These are phyloP conservation scores for Trifolium repens DNA, from an alignment of 306 rosid genomes.

Conservation along the genomic window DNA sequence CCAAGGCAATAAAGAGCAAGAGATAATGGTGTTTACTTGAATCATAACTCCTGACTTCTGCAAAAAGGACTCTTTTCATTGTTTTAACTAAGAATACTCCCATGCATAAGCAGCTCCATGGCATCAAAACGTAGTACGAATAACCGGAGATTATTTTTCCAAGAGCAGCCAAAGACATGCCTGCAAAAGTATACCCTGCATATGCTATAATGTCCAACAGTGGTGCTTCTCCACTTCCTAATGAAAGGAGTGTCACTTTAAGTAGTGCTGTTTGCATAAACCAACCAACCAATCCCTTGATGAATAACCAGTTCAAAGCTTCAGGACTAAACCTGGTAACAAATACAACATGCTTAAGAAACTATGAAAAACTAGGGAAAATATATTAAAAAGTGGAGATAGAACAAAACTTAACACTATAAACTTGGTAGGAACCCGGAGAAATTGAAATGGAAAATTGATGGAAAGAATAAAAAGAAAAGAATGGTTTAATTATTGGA, in stretches of 20 bases:
- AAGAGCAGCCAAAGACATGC: constrained; percentile 73
- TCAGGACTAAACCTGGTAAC: constrained; percentile 87
- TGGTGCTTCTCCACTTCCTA: constrained; percentile 86
- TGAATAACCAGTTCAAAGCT: constrained; percentile 86
- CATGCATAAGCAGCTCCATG: constrained; percentile 90
- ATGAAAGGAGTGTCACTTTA: constrained; percentile 61
- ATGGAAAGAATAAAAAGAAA: not conserved
- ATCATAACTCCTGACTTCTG: constrained; percentile 87
- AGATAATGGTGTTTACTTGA: constrained; percentile 88
- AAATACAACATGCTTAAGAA: constrained; percentile 31
- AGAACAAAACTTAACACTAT: not conserved
- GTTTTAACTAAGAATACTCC: constrained; percentile 95
- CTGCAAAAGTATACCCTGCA: constrained; percentile 81
- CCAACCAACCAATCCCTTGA: constrained; percentile 95
- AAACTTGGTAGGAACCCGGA: not conserved
- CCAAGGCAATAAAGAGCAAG: constrained; percentile 82
- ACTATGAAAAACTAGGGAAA: not conserved
- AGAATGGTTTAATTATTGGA: not conserved
- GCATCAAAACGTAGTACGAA: constrained; percentile 79
- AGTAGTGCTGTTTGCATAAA: constrained; percentile 73
- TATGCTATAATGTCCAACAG: constrained; percentile 84
- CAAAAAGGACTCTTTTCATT: constrained; percentile 88
- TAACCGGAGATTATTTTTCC: constrained; percentile 67
- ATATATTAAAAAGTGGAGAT: not conserved
- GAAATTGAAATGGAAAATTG: not conserved